A percentile compares a stretch with the other conserved stretches of the same genome.
phyloP scores from a whole-genome alignment of 305 asterid species.

The Fraxinus nigra region DNA sequence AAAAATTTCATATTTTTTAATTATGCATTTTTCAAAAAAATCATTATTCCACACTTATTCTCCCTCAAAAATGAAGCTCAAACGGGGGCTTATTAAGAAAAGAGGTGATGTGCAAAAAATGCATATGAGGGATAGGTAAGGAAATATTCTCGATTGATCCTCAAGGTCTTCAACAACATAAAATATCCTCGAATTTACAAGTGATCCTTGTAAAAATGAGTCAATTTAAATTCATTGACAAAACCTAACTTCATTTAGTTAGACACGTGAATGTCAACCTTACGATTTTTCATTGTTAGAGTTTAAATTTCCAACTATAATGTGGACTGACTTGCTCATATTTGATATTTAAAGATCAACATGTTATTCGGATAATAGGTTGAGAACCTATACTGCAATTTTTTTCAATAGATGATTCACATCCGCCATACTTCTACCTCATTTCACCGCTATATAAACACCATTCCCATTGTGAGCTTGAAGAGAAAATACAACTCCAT shows the following conservation, averaged over 20 bases:
- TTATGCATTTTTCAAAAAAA: too few species aligned
- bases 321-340: not conserved
- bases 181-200: not conserved
- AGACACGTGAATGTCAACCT: not conserved
- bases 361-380: not conserved
- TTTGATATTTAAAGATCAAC: not conserved
- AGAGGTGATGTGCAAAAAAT: not conserved
- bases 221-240: not conserved
- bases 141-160: too few species aligned
- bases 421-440: not conserved
- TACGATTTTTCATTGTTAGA: too few species aligned
- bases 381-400: not conserved
- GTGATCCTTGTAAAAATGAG: too few species aligned
- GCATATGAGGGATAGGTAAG: too few species aligned
- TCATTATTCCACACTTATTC: too few species aligned
- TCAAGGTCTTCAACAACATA: not conserved
- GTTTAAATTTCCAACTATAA: not conserved
- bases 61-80: not conserved
- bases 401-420: not conserved
- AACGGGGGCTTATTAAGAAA: not conserved
- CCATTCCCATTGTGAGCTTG: not conserved
- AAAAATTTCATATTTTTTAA: too few species aligned
- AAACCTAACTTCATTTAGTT: not conserved
- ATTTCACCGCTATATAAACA: constrained; percentile 9
- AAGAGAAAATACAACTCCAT: not conserved